Conservation (phyloP, 1,284 basidiomycete genomes). For the Cutaneotrichosporon curvatum region DNA sequence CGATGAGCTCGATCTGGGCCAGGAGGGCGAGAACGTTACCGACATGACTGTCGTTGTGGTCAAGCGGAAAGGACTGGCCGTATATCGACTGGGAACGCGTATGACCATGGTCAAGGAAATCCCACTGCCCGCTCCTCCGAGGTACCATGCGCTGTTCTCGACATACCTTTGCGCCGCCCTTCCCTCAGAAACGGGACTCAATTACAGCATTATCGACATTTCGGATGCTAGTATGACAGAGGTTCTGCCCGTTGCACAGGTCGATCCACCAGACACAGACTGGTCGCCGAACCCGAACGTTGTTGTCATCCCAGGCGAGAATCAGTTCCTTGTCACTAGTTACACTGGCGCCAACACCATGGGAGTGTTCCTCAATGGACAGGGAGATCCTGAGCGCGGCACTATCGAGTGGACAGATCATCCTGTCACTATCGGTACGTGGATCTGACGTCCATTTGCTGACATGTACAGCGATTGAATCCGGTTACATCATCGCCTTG, state of each 20-base stretch:
- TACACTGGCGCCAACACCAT: slow-evolving; percentile 62
- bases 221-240: slow-evolving; percentile 59
- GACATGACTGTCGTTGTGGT: slow-evolving; percentile 71
- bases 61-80: slow-evolving; percentile 59
- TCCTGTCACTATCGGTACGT: slow-evolving; percentile 67
- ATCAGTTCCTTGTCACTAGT: slow-evolving; percentile 59
- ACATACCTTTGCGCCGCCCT: slow-evolving; percentile 63
- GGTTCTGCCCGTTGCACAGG: slow-evolving; percentile 71
- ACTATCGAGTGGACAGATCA: slow-evolving; percentile 77
- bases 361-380: slow-evolving; percentile 73
- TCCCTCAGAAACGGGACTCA: slow-evolving; percentile 48
- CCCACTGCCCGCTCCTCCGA: slow-evolving; percentile 60
- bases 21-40: slow-evolving; percentile 48
- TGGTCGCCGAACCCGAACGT: slow-evolving; percentile 59
- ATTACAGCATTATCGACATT: slow-evolving; percentile 71
- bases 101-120: slow-evolving; percentile 69
- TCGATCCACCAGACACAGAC: slow-evolving; percentile 36
- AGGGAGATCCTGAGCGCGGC: slow-evolving; percentile 79
- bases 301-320: slow-evolving; percentile 59
- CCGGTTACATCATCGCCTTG: slow-evolving; percentile 69
- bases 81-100: slow-evolving; percentile 60
- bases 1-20: slow-evolving; percentile 55
- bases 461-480: slow-evolving; percentile 59
- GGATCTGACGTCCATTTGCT: slow-evolving; percentile 4
- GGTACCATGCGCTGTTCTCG: slow-evolving; percentile 59